phyloP scores from a whole-genome alignment of 2,329 filamentous ascomycete genomes.

The Curvularia spicifera region DNA sequence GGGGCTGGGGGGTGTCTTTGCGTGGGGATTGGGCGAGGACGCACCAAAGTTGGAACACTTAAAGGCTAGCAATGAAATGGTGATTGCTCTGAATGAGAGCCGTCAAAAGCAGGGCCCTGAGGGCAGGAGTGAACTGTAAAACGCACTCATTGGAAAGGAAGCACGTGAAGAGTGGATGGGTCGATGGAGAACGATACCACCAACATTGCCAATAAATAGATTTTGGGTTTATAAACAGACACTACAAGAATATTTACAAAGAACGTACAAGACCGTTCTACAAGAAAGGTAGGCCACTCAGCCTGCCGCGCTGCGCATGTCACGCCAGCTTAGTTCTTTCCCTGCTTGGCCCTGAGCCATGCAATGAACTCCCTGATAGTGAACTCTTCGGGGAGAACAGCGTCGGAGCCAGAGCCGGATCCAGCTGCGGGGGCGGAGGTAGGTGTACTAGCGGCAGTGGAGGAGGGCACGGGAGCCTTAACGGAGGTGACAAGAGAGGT shows the following conservation, averaged over 20 bases:
- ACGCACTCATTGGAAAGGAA: background rate
- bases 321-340: slow-evolving; percentile 10
- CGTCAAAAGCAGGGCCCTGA: background rate
- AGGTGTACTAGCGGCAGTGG: slow-evolving; percentile 9
- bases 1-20: slow-evolving; percentile 71
- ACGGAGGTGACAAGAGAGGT: slow-evolving; percentile 14
- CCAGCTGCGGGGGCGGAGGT: slow-evolving; percentile 20
- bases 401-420: slow-evolving; percentile 21
- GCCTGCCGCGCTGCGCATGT: background rate
- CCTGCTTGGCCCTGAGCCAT: slow-evolving; percentile 33
- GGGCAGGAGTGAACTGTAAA: slow-evolving; percentile 17
- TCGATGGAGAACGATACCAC: background rate
- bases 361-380: slow-evolving; percentile 38
- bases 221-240: slow-evolving; percentile 1
- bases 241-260: slow-evolving; percentile 6
- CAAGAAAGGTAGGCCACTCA: background rate
- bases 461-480: slow-evolving; percentile 16
- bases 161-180: too few relatives aligned
- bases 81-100: background rate
- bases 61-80: slow-evolving; percentile 38
- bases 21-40: slow-evolving; percentile 76
- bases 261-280: background rate
- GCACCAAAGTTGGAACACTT: slow-evolving; percentile 47
- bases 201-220: background rate
- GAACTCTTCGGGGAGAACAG: slow-evolving; percentile 32